Percentiles rank a stretch among this genome's conserved stretches.
phyloP scores from a whole-genome alignment of 345 rosid species.

The Garcia nutans region DNA sequence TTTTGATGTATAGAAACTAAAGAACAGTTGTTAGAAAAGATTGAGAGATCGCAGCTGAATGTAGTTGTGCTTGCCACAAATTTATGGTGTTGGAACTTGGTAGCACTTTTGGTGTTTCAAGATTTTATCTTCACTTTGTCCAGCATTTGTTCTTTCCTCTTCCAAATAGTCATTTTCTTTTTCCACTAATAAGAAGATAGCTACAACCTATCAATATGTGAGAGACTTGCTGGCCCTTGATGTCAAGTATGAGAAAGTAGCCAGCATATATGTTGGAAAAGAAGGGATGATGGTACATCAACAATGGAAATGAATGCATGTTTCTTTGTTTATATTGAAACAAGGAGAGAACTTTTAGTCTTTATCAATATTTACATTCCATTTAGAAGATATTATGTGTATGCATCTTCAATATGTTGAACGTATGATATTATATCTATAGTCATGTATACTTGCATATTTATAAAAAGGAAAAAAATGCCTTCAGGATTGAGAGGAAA shows the following conservation, averaged over 20 bases:
- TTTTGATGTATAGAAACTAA: background rate
- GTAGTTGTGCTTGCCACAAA: too few species aligned
- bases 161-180: background rate
- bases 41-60: background rate
- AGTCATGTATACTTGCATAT: background rate
- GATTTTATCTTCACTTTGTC: too few species aligned
- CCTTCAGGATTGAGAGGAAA: background rate
- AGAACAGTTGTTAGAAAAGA: too few species aligned
- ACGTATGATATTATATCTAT: background rate
- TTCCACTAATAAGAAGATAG: background rate
- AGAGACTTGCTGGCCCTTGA: background rate
- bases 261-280: background rate
- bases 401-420: background rate
- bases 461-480: background rate
- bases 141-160: too few species aligned
- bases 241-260: background rate
- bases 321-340: background rate
- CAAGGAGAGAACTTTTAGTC: background rate
- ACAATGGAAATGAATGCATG: too few species aligned
- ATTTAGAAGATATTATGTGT: background rate
- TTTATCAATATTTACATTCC: background rate
- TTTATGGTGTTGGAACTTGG: background rate
- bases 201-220: background rate
- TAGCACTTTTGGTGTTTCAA: background rate
- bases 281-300: background rate